Conservation (phyloP, 163 green algal species). For the Trebouxiophyceae sp. region DNA sequence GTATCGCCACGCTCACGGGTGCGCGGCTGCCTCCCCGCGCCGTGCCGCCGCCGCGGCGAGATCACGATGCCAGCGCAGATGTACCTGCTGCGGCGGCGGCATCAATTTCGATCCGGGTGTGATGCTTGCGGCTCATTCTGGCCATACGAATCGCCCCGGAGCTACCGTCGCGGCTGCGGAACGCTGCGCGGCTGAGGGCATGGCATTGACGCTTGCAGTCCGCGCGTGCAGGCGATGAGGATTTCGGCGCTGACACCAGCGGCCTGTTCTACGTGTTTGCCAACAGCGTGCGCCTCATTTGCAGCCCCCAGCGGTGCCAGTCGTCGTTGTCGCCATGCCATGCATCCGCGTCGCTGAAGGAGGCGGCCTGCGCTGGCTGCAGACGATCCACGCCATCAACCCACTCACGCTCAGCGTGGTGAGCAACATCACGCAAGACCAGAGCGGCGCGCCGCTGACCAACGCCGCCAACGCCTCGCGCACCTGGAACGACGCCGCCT, state of each 20-base stretch:
- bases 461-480: background rate
- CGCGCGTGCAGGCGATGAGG: conserved; percentile 13
- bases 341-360: background rate
- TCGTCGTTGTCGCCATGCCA: background rate
- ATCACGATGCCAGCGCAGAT: too few relatives aligned
- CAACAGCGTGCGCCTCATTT: conserved; percentile 4
- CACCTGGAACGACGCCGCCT: conserved; percentile 12
- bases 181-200: too few relatives aligned
- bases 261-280: conserved; percentile 15
- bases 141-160: too few relatives aligned
- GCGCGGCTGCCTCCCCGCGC: too few relatives aligned
- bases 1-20: too few relatives aligned
- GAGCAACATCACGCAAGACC: conserved; percentile 9
- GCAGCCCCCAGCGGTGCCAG: too few relatives aligned
- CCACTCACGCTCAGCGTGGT: conserved; percentile 1
- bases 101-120: too few relatives aligned
- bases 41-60: too few relatives aligned
- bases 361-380: background rate
- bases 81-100: too few relatives aligned
- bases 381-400: conserved; percentile 12
- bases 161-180: too few relatives aligned
- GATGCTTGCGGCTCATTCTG: too few relatives aligned
- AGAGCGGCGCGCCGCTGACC: background rate
- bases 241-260: background rate
- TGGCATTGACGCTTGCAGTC: too few relatives aligned